Base-by-base conservation (phyloP, 140 eudicot species). In the Stevia rebaudiana region DNA sequence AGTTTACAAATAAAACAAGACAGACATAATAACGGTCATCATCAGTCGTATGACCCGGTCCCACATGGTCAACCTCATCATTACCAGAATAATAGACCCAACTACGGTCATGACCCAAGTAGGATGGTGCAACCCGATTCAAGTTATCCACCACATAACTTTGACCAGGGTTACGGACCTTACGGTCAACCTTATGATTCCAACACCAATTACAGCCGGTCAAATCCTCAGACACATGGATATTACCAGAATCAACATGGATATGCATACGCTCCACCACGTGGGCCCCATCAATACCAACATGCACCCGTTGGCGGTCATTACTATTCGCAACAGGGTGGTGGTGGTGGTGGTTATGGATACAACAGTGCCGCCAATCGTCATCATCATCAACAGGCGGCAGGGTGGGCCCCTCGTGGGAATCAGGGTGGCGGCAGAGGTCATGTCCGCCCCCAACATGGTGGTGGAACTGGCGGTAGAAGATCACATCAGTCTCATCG, bases 1-100 rank as follows among this genome's bases (percentile, higher is more conserved):
- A 91, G 96, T 65, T 70, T 91, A 61, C 94, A 87, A 69, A 9
- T 47, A 13, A 83, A 75, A 68, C 17, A 64, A 6, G 83, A 80
- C 13, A 64, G 80, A 63, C 63, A 33, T 56, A 69, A 79, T 64
- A 69, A 79, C 60, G 70, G 52, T 52, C 40, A 69, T 55, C 51
- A 79, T 69, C 88, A 84, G 40, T 21, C 52, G 25, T 57, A 84
- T 75, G 75, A 57, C 50, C 80, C 77, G 60, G 17, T 77, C 59
- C 3, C 61, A 66, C 40, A 68, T 53, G 76, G 57, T 28, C 70
- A 74, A n/a, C 65, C 74, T 30, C 65, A 66, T 21, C 52, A 51
- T 17, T 81, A 74, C 63, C 92, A 62, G 1, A 71, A 47, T 41
- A 50, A 63, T 55, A 58, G 85, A 54, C 76, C 80, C 64, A 74